These are phyloP conservation scores for Tephrocybe sp. DNA, from an alignment of 768 basidiomycete genomes.

Conservation along the genomic window DNA sequence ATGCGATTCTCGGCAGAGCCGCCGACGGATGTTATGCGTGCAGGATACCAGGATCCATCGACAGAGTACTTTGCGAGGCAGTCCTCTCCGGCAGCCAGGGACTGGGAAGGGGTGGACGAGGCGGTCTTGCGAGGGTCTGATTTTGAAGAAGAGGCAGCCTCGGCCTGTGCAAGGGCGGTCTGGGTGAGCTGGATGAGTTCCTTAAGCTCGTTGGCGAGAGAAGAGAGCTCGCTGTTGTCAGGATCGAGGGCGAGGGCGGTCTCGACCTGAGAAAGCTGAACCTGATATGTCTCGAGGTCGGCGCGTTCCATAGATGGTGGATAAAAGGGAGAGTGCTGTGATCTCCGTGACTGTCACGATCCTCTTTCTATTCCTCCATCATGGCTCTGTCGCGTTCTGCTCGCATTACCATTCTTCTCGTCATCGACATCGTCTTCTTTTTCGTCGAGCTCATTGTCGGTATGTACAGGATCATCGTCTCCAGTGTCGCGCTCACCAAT, in stretches of 20 bases:
- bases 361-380: constrained; percentile 1
- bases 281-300: constrained; percentile 89
- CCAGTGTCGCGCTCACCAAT: constrained; percentile 14
- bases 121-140: constrained; percentile 57
- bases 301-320: constrained; percentile 50
- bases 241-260: constrained; percentile 76
- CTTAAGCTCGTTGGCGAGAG: constrained; percentile 73
- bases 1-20: constrained; percentile 81
- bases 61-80: constrained; percentile 84
- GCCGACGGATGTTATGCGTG: constrained; percentile 81
- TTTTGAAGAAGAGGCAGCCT: constrained; percentile 61
- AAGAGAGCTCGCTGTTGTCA: constrained; percentile 67
- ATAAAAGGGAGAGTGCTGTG: constrained; percentile 1
- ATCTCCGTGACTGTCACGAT: constrained; percentile 5
- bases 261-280: constrained; percentile 88
- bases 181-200: constrained; percentile 84
- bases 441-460: constrained; percentile 83
- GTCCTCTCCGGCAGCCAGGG: constrained; percentile 83
- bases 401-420: constrained; percentile 72
- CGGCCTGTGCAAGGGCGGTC: constrained; percentile 66
- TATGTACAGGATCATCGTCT: constrained; percentile 25
- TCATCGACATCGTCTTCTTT: constrained; percentile 87
- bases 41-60: constrained; percentile 87
- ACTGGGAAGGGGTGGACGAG: constrained; percentile 46
- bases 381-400: constrained; percentile 65